Percentiles rank a stretch among this genome's conserved stretches.
Conservation (phyloP, 2,329 filamentous ascomycete genomes). For the Hymenoscyphus scutula region DNA sequence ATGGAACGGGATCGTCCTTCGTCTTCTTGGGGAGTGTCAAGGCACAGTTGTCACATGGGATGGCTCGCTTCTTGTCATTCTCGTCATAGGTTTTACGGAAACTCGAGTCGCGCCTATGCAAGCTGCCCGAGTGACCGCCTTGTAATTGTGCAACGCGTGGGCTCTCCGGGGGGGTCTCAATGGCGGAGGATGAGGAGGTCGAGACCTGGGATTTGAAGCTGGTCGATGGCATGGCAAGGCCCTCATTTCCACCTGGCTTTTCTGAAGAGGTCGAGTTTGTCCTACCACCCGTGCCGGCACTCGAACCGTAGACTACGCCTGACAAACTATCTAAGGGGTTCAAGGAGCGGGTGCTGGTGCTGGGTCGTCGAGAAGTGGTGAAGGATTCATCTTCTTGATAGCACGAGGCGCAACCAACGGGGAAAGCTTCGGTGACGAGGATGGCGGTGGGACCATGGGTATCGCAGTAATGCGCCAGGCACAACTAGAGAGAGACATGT, state of each 20-base stretch:
- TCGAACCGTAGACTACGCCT: constrained; percentile 12
- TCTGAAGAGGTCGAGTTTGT: constrained; percentile 22
- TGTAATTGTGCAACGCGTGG: constrained; percentile 45
- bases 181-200: constrained; percentile 37
- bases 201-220: constrained; percentile 35
- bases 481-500: constrained; percentile 49
- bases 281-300: constrained; percentile 11
- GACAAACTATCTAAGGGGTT: constrained; percentile 26
- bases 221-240: constrained; percentile 5
- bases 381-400: constrained; percentile 45
- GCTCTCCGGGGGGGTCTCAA: constrained; percentile 59
- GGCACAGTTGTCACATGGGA: constrained; percentile 67
- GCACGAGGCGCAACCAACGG: constrained; percentile 59
- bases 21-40: constrained; percentile 58
- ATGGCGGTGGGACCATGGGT: constrained; percentile 66
- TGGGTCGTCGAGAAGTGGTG: constrained; percentile 27
- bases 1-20: constrained; percentile 30
- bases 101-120: constrained; percentile 53
- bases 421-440: constrained; percentile 67
- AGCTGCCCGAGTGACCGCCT: constrained; percentile 26
- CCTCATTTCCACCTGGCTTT: constrained; percentile 19
- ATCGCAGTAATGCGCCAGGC: constrained; percentile 69
- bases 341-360: constrained; percentile 29
- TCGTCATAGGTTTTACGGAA: constrained; percentile 64
- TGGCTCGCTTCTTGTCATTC: constrained; percentile 60